Percentiles rank a stretch among this genome's conserved stretches.
phyloP scores from a whole-genome alignment of 768 basidiomycete species.

The Trametopsis cervina region DNA sequence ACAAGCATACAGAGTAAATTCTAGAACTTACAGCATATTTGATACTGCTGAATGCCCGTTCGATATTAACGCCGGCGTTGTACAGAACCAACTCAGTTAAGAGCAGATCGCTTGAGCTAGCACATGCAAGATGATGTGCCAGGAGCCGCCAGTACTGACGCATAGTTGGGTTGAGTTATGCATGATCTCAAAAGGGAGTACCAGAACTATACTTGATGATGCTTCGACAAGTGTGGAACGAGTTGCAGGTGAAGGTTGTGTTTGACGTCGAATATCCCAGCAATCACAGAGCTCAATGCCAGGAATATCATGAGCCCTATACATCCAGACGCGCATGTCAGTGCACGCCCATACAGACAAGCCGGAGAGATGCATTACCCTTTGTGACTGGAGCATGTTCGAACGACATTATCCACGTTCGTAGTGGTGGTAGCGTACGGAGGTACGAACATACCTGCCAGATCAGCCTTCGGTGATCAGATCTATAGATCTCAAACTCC shows the following conservation, averaged over 20 bases:
- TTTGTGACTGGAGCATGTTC: constrained; percentile 82
- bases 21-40: constrained; percentile 76
- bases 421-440: too few relatives aligned
- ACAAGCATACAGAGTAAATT: too few relatives aligned
- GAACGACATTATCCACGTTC: constrained; percentile 56
- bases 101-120: constrained; percentile 82
- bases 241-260: constrained; percentile 86
- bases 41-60: constrained; percentile 79
- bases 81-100: constrained; percentile 70
- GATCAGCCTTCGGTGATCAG: too few relatives aligned
- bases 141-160: constrained; percentile 81
- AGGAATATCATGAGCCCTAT: constrained; percentile 72
- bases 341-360: not conserved
- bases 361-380: constrained; percentile 33
- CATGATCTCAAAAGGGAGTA: not conserved
- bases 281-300: constrained; percentile 66
- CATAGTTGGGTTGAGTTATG: not conserved
- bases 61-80: constrained; percentile 62
- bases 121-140: constrained; percentile 67
- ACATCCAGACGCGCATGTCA: too few relatives aligned
- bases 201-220: constrained; percentile 63
- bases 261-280: constrained; percentile 79
- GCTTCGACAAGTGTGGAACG: constrained; percentile 81
- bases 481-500: too few relatives aligned
- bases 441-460: too few relatives aligned